These are phyloP conservation scores for Boletus sp. DNA, from an alignment of 768 basidiomycete genomes.

Conservation along the genomic window DNA sequence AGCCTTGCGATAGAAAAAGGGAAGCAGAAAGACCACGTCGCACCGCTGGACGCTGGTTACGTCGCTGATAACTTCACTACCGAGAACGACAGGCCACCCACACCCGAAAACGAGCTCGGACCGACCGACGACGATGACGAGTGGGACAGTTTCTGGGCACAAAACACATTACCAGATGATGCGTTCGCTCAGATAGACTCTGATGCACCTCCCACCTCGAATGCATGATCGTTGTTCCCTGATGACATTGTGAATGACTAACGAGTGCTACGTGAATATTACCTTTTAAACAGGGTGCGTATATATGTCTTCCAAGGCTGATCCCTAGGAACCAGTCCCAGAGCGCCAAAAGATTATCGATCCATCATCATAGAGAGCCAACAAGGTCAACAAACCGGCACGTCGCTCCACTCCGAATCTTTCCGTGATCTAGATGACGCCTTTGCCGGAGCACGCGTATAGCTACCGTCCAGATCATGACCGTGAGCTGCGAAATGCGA, in stretches of 20 bases:
- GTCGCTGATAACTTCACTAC: conserved; percentile 27
- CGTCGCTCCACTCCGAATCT: conserved; percentile 24
- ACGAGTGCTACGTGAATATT: conserved; percentile 7
- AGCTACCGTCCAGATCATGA: conserved; percentile 24
- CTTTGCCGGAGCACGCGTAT: conserved; percentile 13
- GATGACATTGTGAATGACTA: neutral
- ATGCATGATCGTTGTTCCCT: conserved; percentile 12
- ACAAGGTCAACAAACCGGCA: conserved; percentile 14
- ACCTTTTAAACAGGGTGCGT: neutral
- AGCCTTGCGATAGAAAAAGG: neutral
- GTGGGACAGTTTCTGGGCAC: conserved; percentile 49
- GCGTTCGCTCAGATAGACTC: conserved; percentile 26
- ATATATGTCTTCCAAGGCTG: neutral
- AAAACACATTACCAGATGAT: conserved; percentile 42
- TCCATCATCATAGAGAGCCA: neutral
- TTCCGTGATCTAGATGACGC: conserved; percentile 5
- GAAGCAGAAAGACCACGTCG: conserved; percentile 20
- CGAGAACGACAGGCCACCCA: conserved; percentile 11
- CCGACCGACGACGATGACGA: conserved; percentile 36
- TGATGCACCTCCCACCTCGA: conserved; percentile 1
- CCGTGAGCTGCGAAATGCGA: conserved; percentile 23
- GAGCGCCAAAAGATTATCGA: neutral
- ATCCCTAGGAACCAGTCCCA: conserved; percentile 18
- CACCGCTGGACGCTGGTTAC: conserved; percentile 38
- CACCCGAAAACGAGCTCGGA: conserved; percentile 28